Evolutionary conservation across 768 basidiomycete genomes (phyloP).

Genomic region (Trametes cubensis): DNA sequence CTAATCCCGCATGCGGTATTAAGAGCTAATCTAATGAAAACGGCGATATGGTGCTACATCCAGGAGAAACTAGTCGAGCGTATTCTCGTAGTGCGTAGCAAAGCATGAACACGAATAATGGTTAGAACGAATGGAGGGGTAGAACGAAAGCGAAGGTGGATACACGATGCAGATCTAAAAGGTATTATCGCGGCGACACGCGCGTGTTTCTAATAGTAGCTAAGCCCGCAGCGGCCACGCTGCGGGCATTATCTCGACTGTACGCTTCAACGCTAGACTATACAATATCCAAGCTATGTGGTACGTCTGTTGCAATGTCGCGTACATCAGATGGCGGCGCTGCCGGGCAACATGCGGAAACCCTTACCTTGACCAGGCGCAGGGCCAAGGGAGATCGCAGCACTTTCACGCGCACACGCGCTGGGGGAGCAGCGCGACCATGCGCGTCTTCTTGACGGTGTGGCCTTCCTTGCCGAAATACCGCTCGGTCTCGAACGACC

Average conservation of each 20-base stretch:
- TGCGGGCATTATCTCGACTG: slow-evolving; percentile 8
- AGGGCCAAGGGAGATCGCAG: background rate
- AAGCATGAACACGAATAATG: slow-evolving; percentile 1
- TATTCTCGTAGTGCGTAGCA: slow-evolving; percentile 5
- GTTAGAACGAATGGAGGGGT: background rate
- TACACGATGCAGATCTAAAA: slow-evolving; percentile 7
- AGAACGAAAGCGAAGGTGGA: slow-evolving; percentile 1
- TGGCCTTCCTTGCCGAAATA: slow-evolving; percentile 67
- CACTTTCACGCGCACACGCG: slow-evolving; percentile 13
- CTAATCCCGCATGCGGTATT: slow-evolving; percentile 3
- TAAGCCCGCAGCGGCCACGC: background rate
- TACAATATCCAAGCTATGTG: slow-evolving; percentile 18
- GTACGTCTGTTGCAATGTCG: background rate
- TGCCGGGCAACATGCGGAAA: background rate
- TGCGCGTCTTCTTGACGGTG: slow-evolving; percentile 52
- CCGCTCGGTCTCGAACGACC: slow-evolving; percentile 73
- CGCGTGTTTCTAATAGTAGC: slow-evolving; percentile 5
- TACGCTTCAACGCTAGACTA: slow-evolving; percentile 12
- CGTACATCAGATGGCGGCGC: background rate
- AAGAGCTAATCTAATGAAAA: slow-evolving; percentile 6
- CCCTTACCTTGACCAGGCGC: slow-evolving; percentile 9
- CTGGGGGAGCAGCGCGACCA: slow-evolving; percentile 54
- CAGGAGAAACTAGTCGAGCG: slow-evolving; percentile 11
- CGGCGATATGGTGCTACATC: slow-evolving; percentile 10
- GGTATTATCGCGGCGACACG: slow-evolving; percentile 2